Base-by-base conservation (phyloP, 768 basidiomycete genomes). In the Amanita rimosa region DNA sequence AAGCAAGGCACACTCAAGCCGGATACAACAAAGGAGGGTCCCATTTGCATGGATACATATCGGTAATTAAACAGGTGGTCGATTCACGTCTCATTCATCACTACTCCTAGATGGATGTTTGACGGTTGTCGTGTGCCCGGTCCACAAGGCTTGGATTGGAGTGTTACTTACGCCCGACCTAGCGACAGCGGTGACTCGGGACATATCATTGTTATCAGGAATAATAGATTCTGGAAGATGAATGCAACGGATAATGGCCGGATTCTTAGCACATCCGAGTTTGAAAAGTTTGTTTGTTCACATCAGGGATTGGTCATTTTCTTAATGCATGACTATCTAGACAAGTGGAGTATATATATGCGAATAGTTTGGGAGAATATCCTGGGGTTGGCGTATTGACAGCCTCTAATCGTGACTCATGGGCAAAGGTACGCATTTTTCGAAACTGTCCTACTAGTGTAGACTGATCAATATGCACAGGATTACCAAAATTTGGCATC, bases 21-120 rank as follows among this genome's bases (percentile, higher is more conserved):
- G 10, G 89, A 92, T 44, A 61, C 64, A 1, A 78, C 79, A 11
- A 85, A 77, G 59, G 85, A 84, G 49, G 74, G 75, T 0, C 75
- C 83, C 13, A 57, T 89, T 6, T 92, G 89, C 59, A 91, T 92
- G 89, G 89, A 92, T 59, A 85, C 85, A 6, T 91, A 84, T 63
- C 70, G 87, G 85, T 83, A 53, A 47, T 67, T 11, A 53, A 24
- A 9, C n/a, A 38, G 27, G n/a, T 49, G 5, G 43, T 33, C 35
- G 35, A 31, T 26, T 36, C 22, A 27, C 40, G 22, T n/a, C 7
- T 21, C 26, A 13, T 39, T 55, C 11, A 58, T 24, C 17, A 31
- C 31, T 37, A 19, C 16, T 21, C 29, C 41, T 46, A 87, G 86
- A 44, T 92, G 89, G 89, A 90, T 92, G 89, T 92, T 92, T 55